Conservation (phyloP, 257 asterid genomes). For the Fraxinus americana region DNA sequence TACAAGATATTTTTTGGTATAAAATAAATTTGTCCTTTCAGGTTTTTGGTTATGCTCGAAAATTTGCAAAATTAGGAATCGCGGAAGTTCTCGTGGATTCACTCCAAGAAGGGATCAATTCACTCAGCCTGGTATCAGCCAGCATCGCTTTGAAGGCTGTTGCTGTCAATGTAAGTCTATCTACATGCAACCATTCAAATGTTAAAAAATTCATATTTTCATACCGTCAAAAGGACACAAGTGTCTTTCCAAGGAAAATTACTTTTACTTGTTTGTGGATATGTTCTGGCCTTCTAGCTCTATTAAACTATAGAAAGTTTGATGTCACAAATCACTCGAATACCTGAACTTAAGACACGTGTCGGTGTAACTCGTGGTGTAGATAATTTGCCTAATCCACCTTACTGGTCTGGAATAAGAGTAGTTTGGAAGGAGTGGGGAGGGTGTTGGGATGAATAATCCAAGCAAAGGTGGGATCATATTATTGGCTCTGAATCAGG, state of each 20-base stretch:
- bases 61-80: conserved; percentile 75
- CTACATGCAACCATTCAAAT: conserved; percentile 17
- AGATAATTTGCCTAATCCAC: not conserved
- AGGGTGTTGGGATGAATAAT: not conserved
- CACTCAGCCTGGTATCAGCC: conserved; percentile 71
- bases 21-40: conserved; percentile 29
- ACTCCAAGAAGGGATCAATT: conserved; percentile 65
- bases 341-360: not conserved
- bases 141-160: conserved; percentile 80
- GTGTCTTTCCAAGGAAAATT: not conserved
- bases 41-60: conserved; percentile 95
- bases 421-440: not conserved
- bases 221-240: conserved; percentile 12
- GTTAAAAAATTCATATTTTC: conserved; percentile 16
- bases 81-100: conserved; percentile 77
- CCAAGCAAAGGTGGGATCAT: not conserved
- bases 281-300: not conserved
- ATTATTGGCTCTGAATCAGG: not conserved
- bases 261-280: conserved; percentile 7
- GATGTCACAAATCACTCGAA: not conserved
- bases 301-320: conserved; percentile 9
- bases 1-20: not conserved
- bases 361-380: not conserved
- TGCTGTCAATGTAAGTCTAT: conserved; percentile 83
- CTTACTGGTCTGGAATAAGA: not conserved